Conservation (phyloP, 2,329 filamentous ascomycete species). For the Penicillium psychrosexuale region DNA sequence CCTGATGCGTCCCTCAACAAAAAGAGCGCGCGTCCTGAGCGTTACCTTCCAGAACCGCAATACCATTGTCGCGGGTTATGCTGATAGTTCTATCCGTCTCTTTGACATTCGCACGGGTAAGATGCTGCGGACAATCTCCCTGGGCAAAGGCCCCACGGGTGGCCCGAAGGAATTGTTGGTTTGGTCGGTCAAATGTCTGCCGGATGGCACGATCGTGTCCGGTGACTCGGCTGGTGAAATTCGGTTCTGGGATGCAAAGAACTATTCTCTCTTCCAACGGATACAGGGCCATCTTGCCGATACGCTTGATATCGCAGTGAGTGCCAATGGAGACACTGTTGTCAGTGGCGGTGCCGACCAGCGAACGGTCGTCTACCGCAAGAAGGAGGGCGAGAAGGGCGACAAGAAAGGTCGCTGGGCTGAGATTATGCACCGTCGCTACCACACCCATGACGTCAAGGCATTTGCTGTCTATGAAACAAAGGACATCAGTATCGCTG, state of each 20-base stretch:
- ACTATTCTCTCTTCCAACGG: conserved; percentile 81
- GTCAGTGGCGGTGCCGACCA: conserved; percentile 91
- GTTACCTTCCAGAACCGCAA: conserved; percentile 84
- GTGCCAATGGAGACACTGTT: conserved; percentile 74
- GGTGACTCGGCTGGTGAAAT: conserved; percentile 94
- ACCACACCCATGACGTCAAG: conserved; percentile 94
- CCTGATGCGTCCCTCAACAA: conserved; percentile 72
- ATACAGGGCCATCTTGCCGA: conserved; percentile 86
- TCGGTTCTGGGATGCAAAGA: conserved; percentile 89
- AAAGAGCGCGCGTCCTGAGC: conserved; percentile 85
- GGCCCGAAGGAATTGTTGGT: conserved; percentile 83
- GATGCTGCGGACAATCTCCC: conserved; percentile 74
- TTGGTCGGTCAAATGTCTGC: conserved; percentile 87
- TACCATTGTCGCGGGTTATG: conserved; percentile 82
- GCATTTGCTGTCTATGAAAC: conserved; percentile 87
- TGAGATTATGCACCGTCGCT: conserved; percentile 79
- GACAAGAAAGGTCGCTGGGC: conserved; percentile 67
- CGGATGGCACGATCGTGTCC: conserved; percentile 85
- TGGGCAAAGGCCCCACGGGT: conserved; percentile 73
- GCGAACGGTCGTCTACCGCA: conserved; percentile 77
- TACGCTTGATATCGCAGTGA: conserved; percentile 81
- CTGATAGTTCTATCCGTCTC: conserved; percentile 91
- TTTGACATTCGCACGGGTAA: conserved; percentile 80
- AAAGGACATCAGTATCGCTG: conserved; percentile 75
- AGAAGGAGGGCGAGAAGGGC: conserved; percentile 49